Evolutionary conservation across 441 rosid species (phyloP), one percentile per base, ranked within the genome.

Genomic region (Isatis lusitanica): DNA sequence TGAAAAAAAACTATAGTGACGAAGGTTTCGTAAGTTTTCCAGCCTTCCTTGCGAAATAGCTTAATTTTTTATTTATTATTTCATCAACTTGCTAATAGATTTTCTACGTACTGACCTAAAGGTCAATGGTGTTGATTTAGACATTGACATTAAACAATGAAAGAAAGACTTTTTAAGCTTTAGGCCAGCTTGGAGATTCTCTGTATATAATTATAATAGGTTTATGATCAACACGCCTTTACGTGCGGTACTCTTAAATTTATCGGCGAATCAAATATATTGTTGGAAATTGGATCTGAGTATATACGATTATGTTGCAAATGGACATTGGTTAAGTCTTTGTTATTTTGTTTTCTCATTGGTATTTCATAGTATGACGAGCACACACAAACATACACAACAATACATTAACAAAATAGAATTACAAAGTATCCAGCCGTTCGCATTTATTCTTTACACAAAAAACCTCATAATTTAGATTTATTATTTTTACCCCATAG

Each of bases 401-500:
- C 68, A 60, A 68, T 5, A 68, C 64, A 68, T 4, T 28, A 30
- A 75, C 59, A 69, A 21, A 38, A 26, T 53, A 75, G 46, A 44
- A 46, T 53, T 68, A 75, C 70, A 69, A 69, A 66, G 62, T 68
- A 67, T 51, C 69, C 28, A 53, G 79, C 74, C 79, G 21, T 75
- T 61, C 3, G 38, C 35, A 75, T 74, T 61, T 46, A 61, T 61
- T 15, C 9, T 74, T 68, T 24, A 61, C 42, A 68, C 50, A 66
- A 30, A 38, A 36, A 50, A 18, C 51, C 6, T 67, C 48, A 51
- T 31, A 68, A 60, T 4, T 50, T 60, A 51, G 18, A 59, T 0
- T 42, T 18, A 13, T n/a, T 74, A 40, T n/a, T 59, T 46, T 31
- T 6, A 50, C 44, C 43, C 53, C 67, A 58, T 28, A n/a, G 17